phyloP scores from a whole-genome alignment of 768 basidiomycete species.

The Gyrodon lividus region DNA sequence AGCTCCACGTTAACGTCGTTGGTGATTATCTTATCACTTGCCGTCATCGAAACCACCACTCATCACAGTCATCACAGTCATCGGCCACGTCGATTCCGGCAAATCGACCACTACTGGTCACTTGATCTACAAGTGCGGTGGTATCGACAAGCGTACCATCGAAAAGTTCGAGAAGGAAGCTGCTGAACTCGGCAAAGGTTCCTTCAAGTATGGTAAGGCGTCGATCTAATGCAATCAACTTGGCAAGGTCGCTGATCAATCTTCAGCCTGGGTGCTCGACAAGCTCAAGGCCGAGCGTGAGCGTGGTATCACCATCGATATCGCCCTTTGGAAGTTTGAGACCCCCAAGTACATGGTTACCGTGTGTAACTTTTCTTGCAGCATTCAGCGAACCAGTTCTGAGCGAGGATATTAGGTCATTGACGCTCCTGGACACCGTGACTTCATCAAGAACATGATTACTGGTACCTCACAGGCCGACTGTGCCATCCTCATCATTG shows the following conservation, averaged over 20 bases:
- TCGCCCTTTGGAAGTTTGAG: slow-evolving; percentile 99
- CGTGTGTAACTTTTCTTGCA: slow-evolving; percentile 44
- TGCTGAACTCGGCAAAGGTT: slow-evolving; percentile 99
- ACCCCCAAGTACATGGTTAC: slow-evolving; percentile 96
- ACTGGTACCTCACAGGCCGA: slow-evolving; percentile 99
- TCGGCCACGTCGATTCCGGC: slow-evolving; percentile 99
- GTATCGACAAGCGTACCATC: slow-evolving; percentile 99
- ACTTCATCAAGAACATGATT: slow-evolving; percentile 99
- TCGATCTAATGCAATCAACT: slow-evolving; percentile 16
- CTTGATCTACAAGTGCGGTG: slow-evolving; percentile 99
- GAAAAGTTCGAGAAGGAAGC: slow-evolving; percentile 99
- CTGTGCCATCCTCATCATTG: slow-evolving; percentile 99
- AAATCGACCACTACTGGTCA: slow-evolving; percentile 99
- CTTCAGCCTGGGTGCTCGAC: slow-evolving; percentile 97
- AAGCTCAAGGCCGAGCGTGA: slow-evolving; percentile 99
- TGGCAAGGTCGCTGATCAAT: slow-evolving; percentile 24
- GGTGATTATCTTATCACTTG: slow-evolving; percentile 53
- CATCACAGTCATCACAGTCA: slow-evolving; percentile 57
- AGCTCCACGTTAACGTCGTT: slow-evolving; percentile 96
- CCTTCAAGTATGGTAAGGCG: slow-evolving; percentile 90
- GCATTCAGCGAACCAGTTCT: not conserved
- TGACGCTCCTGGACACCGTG: slow-evolving; percentile 99
- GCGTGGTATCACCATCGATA: slow-evolving; percentile 99
- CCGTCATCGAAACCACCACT: slow-evolving; percentile 14
- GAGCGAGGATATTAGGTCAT: slow-evolving; percentile 67